Evolutionary conservation across 2,329 filamentous ascomycete species (phyloP).

Genomic region (Phialocephala subalpina): DNA sequence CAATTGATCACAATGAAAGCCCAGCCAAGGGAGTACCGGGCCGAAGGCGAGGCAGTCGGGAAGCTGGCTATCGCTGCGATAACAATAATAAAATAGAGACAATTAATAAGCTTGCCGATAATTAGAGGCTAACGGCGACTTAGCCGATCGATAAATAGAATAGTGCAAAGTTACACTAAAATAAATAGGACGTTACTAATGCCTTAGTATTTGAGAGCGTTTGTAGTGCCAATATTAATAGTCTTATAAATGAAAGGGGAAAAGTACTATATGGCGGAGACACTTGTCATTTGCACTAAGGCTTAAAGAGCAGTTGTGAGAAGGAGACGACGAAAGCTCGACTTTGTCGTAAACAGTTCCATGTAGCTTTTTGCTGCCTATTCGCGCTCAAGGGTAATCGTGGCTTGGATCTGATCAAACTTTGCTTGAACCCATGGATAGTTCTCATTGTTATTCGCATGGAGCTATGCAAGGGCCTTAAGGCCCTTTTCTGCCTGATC

Average conservation of each 20-base stretch:
- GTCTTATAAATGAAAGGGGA: slow-evolving; percentile 63
- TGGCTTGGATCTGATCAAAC: slow-evolving; percentile 74
- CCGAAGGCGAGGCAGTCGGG: slow-evolving; percentile 44
- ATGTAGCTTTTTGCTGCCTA: slow-evolving; percentile 73
- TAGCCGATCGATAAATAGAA: slow-evolving; percentile 47
- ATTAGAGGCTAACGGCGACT: slow-evolving; percentile 68
- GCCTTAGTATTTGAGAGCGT: slow-evolving; percentile 77
- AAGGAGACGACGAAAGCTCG: slow-evolving; percentile 76
- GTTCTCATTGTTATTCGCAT: slow-evolving; percentile 69
- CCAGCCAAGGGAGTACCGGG: slow-evolving; percentile 53
- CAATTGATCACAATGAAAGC: slow-evolving; percentile 69
- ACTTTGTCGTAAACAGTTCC: slow-evolving; percentile 72
- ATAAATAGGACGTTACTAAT: slow-evolving; percentile 48
- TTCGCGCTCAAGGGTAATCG: slow-evolving; percentile 71
- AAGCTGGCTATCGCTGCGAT: slow-evolving; percentile 48
- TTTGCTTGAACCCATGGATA: slow-evolving; percentile 78
- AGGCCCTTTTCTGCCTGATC: slow-evolving; percentile 68
- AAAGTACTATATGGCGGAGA: slow-evolving; percentile 79
- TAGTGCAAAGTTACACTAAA: slow-evolving; percentile 24
- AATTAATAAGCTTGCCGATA: slow-evolving; percentile 64
- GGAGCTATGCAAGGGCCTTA: slow-evolving; percentile 70
- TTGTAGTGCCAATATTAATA: slow-evolving; percentile 71
- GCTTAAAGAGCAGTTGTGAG: slow-evolving; percentile 75
- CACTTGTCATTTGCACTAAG: slow-evolving; percentile 79
- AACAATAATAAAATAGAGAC: slow-evolving; percentile 65